These are phyloP conservation scores for Candolleomyces efflorescens DNA, from an alignment of 768 basidiomycete genomes.

Conservation along the genomic window DNA sequence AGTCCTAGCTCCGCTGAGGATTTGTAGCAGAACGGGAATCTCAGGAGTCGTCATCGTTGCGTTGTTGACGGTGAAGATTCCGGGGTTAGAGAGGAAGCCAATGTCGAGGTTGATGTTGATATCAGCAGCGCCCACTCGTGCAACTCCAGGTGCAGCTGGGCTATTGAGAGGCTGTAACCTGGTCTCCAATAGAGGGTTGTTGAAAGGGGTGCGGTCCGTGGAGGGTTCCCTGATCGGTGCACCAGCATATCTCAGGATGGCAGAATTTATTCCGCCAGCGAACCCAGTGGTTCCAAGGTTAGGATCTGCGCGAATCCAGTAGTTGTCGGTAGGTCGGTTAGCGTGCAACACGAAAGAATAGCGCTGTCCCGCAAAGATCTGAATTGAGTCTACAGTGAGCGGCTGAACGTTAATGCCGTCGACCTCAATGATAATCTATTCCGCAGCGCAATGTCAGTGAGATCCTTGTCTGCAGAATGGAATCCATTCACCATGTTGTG, in stretches of 20 bases:
- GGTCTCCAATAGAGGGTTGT: constrained; percentile 27
- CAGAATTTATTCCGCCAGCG: constrained; percentile 35
- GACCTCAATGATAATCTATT: constrained; percentile 28
- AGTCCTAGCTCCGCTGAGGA: constrained; percentile 15
- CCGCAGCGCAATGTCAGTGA: constrained; percentile 1
- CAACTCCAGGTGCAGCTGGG: constrained; percentile 25
- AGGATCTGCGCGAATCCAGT: constrained; percentile 48
- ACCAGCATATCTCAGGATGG: constrained; percentile 44
- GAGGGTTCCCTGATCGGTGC: constrained; percentile 41
- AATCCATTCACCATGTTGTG: constrained; percentile 26
- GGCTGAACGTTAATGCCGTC: constrained; percentile 27
- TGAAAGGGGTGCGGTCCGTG: constrained; percentile 10
- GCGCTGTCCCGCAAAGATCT: constrained; percentile 22
- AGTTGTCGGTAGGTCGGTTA: constrained; percentile 40
- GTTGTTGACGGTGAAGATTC: constrained; percentile 4
- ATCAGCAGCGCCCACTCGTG: constrained; percentile 37
- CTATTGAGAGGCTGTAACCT: constrained; percentile 33
- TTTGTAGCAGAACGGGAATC: constrained; percentile 19
- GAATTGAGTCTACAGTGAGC: constrained; percentile 26
- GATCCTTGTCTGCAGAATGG: neutral
- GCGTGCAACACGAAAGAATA: constrained; percentile 44
- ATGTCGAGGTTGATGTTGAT: constrained; percentile 33
- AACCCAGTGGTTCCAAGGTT: constrained; percentile 22
- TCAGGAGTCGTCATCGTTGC: neutral
- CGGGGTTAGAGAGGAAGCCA: constrained; percentile 13